phyloP scores from a whole-genome alignment of 2,329 filamentous ascomycete genomes.

The Cercospora janseana region DNA sequence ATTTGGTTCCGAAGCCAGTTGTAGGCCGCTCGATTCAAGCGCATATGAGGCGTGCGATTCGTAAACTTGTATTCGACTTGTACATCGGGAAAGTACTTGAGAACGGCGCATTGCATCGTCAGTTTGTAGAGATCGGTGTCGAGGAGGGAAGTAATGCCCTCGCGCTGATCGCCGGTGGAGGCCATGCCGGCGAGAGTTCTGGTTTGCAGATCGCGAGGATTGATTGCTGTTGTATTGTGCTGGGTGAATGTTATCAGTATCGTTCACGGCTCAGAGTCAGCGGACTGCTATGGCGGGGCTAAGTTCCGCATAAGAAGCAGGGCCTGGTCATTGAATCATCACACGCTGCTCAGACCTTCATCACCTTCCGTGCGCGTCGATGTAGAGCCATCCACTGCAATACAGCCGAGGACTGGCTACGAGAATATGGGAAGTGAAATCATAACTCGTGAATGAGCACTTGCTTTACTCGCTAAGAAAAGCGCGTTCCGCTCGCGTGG shows the following conservation, averaged over 20 bases:
- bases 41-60: constrained; percentile 92
- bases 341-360: too few relatives aligned
- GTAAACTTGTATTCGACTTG: constrained; percentile 91
- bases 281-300: constrained; percentile 3
- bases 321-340: too few relatives aligned
- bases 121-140: constrained; percentile 81
- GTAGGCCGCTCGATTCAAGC: constrained; percentile 78
- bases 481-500: neutral
- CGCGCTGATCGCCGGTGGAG: constrained; percentile 27
- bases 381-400: too few relatives aligned
- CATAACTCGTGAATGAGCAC: too few relatives aligned
- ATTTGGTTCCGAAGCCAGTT: constrained; percentile 83
- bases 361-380: too few relatives aligned
- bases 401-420: too few relatives aligned
- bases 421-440: too few relatives aligned
- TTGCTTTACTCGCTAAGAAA: too few relatives aligned
- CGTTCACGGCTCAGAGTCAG: neutral
- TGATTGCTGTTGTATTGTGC: neutral
- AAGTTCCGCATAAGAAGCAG: neutral
- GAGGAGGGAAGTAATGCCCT: constrained; percentile 46
- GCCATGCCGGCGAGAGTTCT: neutral
- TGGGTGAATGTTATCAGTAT: neutral
- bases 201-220: neutral
- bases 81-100: constrained; percentile 81
- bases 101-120: constrained; percentile 96